These are phyloP conservation scores for Furcasterigmium sp. DNA, from an alignment of 2,329 filamentous ascomycete species.

Conservation along the genomic window DNA sequence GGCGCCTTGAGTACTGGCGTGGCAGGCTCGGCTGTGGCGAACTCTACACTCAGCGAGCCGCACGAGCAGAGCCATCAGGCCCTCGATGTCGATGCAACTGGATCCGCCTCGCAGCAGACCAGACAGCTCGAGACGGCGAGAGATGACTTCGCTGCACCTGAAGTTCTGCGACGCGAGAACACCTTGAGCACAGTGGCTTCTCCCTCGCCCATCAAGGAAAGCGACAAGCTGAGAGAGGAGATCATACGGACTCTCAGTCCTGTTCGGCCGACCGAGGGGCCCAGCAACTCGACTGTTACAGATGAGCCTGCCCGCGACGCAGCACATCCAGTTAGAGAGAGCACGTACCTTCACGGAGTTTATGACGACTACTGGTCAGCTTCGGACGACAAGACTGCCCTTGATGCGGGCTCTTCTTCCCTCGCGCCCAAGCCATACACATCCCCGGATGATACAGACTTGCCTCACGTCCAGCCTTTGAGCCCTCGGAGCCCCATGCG, in stretches of 20 bases:
- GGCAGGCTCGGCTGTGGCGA: too few relatives aligned
- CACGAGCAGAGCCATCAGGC: too few relatives aligned
- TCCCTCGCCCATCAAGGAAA: constrained; percentile 58
- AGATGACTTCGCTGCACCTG: constrained; percentile 27
- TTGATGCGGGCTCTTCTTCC: too few relatives aligned
- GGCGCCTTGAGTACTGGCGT: too few relatives aligned
- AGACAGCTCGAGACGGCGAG: constrained; percentile 8
- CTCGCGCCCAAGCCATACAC: not conserved
- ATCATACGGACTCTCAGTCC: constrained; percentile 67
- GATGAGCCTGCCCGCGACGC: constrained; percentile 1
- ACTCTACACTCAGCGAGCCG: too few relatives aligned
- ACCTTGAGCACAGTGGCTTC: constrained; percentile 44
- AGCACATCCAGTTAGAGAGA: constrained; percentile 37
- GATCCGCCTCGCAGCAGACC: too few relatives aligned
- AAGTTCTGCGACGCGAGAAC: constrained; percentile 32
- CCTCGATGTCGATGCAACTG: too few relatives aligned
- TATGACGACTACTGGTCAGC: constrained; percentile 64
- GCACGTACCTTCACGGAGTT: constrained; percentile 58
- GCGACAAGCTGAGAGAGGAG: constrained; percentile 66
- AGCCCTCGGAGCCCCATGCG: constrained; percentile 9
- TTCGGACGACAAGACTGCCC: constrained; percentile 35
- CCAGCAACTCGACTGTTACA: constrained; percentile 5
- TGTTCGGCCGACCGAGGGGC: constrained; percentile 20
- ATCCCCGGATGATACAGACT: not conserved
- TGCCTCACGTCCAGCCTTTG: constrained; percentile 7